Conservation (phyloP, 2,329 filamentous ascomycete genomes). For the Diaporthe batatas region DNA sequence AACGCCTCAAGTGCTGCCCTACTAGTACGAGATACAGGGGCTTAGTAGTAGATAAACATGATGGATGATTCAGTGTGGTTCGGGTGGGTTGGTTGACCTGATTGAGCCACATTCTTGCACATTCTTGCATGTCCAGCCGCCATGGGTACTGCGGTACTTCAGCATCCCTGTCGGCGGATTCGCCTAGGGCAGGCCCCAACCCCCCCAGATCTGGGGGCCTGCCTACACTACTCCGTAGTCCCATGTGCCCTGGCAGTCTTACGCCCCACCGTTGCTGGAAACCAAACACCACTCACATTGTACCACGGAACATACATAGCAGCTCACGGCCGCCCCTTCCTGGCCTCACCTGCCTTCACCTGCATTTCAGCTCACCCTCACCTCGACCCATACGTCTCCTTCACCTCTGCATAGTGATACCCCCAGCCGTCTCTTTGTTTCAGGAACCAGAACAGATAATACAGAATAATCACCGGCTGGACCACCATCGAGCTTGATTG, state of each 20-base stretch:
- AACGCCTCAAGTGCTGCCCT: not conserved
- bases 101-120: not conserved
- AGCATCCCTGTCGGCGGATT: slow-evolving; percentile 22
- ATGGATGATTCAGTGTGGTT: not conserved
- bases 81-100: not conserved
- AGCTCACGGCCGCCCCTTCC: slow-evolving; percentile 5
- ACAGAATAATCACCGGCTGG: not conserved
- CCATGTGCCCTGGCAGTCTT: not conserved
- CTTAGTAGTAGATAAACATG: not conserved
- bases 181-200: slow-evolving; percentile 23
- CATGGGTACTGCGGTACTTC: not conserved
- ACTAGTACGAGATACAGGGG: too few relatives aligned
- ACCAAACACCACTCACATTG: slow-evolving; percentile 7
- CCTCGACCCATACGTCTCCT: not conserved
- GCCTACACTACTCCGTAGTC: too few relatives aligned
- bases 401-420: not conserved
- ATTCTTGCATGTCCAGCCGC: not conserved
- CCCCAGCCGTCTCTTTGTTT: not conserved
- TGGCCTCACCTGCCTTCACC: not conserved
- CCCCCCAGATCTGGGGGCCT: slow-evolving; percentile 14
- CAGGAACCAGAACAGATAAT: not conserved
- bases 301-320: slow-evolving; percentile 7
- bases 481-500: not conserved
- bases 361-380: slow-evolving; percentile 1
- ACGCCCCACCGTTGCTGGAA: slow-evolving; percentile 1